Evolutionary conservation across 768 basidiomycete genomes (phyloP), one percentile per base, ranked within the genome.

Genomic region (Podaxis sp.): DNA sequence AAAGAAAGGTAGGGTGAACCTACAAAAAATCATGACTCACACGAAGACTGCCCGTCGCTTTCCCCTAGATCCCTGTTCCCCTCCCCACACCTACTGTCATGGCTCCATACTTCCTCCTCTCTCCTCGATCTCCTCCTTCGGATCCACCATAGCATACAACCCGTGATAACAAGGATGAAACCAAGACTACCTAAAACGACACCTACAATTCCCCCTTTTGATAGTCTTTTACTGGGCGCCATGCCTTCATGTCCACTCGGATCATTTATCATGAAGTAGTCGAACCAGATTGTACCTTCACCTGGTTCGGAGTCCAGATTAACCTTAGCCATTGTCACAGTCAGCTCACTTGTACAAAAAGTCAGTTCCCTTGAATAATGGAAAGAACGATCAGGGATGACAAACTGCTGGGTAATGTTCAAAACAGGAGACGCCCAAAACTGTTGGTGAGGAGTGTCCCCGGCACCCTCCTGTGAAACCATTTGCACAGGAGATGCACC

Each of bases 231-330:
- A 11, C 30, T 52, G 1, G 52, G 57, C 13, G 52, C 62, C 26
- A 63, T 17, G 17, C 44, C 49, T n/a, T 52, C 42, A 17, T 56
- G 57, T 39, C 69, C 68, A 30, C 69, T 70, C 4, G 72, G 69
- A 57, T 73, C 70, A 6, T 63, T 68, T 2, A 74, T 72, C 12
- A 69, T 59, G 59, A 80, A 80, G 63, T 76, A 79, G 52, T 80
- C 79, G 62, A 79, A 78, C 79, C 79, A 79, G 22, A 80, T 69
- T 0, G 79, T 79, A 0, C 77, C 79, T 66, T 80, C 79, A 3
- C 67, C 67, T 1, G 71, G 66, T 38, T 67, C 65, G 6, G 57
- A 40, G 9, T 65, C 57, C 28, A 26, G 42, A 53, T 77, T 77
- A 0, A 76, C 66, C 57, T 75, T 71, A 0, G 67, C 68, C 74